Base-by-base conservation (phyloP, 176 grass and related monocot genomes). In the Triticum monococcum region DNA sequence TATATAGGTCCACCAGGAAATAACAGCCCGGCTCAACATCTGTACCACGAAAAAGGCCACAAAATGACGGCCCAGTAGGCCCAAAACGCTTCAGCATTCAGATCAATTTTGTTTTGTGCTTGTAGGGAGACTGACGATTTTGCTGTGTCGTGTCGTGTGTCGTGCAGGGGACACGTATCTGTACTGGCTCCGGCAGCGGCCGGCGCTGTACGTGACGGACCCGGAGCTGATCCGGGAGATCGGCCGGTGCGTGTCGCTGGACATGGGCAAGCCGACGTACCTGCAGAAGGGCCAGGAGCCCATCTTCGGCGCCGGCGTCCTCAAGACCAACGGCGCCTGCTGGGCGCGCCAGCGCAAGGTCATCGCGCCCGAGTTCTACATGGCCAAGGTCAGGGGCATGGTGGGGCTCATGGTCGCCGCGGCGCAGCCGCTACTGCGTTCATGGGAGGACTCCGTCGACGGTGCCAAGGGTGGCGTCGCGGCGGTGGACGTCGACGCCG, bases 291-390 rank as follows among this genome's bases (percentile, higher is more conserved):
- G 88, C 8, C 94, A 96, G 37, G 93, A 94, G 66, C 94, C 97
- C 4, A 82, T 99, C 9, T 96, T 99, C 67, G 97, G 97, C 4
- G 69, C 76, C 52, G 97, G 97, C 31, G 90, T 99, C 41, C 85
- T 96, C 26, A 99, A 94, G 81, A 82, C 94, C 26, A 99, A 92
- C 77, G 97, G 97, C 56, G 45, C 64, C 16, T 45, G 71, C 2
- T 99, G 97, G 94, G 88, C 87, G 31, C 87, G 82, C 65, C 97
- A 99, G 76, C 90, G 97, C 40, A 94, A 90, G 77, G 78, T 91
- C 74, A 96, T 99, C 74, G 88, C 97, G 11, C 92, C 97, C 14
- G 90, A 99, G 66, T 99, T 99, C 77, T 96, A 89, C 89, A 84
- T 89, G 90, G 87, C 85, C 56, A 92, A 87, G 67, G 87, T 99